phyloP scores from a whole-genome alignment of 768 basidiomycete species.

The Termitomyces titanicus region DNA sequence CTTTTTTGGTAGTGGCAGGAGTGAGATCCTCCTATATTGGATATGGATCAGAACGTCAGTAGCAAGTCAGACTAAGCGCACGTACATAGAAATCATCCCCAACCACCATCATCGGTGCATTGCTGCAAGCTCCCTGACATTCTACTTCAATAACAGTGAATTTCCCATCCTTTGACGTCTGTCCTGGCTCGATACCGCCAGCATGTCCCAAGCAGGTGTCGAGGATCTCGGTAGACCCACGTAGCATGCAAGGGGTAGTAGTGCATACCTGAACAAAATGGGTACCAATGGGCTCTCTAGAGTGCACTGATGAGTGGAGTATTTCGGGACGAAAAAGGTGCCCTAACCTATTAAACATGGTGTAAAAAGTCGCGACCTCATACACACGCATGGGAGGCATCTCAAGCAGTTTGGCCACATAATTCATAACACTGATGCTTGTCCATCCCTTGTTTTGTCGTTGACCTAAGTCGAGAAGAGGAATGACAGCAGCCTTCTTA shows the following conservation, averaged over 20 bases:
- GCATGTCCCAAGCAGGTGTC: conserved; percentile 81
- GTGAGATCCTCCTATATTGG: conserved; percentile 78
- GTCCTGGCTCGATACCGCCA: conserved; percentile 79
- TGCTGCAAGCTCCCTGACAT: conserved; percentile 97
- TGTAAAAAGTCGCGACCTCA: conserved; percentile 99
- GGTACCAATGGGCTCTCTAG: conserved; percentile 87
- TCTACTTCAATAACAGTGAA: conserved; percentile 98
- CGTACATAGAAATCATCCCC: conserved; percentile 95
- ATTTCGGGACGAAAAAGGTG: background rate
- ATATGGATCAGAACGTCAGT: conserved; percentile 11
- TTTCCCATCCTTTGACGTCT: conserved; percentile 94
- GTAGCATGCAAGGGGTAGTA: conserved; percentile 96
- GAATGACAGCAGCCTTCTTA: conserved; percentile 98
- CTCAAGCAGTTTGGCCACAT: conserved; percentile 88
- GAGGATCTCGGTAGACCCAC: conserved; percentile 87
- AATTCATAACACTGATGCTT: conserved; percentile 98
- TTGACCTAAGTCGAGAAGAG: conserved; percentile 93
- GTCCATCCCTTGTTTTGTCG: conserved; percentile 99
- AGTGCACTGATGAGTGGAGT: background rate
- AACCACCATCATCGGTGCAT: conserved; percentile 95
- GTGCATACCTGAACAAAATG: conserved; percentile 98
- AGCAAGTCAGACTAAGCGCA: background rate
- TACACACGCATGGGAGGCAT: conserved; percentile 99
- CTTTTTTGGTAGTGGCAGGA: conserved; percentile 67
- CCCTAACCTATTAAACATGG: conserved; percentile 96